These are phyloP conservation scores for Xylaria sp. DNA, from an alignment of 2,329 filamentous ascomycete genomes.

Conservation along the genomic window DNA sequence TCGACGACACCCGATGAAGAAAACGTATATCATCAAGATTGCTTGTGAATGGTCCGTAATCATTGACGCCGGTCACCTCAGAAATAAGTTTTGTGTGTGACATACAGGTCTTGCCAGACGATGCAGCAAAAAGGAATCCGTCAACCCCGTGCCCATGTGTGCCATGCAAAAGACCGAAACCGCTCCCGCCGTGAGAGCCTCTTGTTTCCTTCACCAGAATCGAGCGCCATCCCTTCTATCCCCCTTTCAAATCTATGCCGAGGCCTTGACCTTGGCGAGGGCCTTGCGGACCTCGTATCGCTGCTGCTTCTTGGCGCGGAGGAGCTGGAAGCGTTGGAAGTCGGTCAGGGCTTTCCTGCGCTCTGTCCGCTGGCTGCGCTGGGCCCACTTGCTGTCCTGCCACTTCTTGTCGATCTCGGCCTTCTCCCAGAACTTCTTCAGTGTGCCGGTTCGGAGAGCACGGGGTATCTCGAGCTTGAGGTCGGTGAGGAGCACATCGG, in stretches of 20 bases:
- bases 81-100: constrained; percentile 60
- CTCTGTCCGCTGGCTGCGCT: constrained; percentile 87
- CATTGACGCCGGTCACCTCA: constrained; percentile 70
- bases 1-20: constrained; percentile 8
- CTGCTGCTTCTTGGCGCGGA: constrained; percentile 99
- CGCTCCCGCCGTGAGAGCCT: constrained; percentile 51
- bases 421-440: constrained; percentile 92
- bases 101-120: constrained; percentile 71
- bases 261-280: constrained; percentile 89
- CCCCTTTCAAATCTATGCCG: constrained; percentile 66
- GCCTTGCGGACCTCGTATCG: constrained; percentile 98
- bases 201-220: constrained; percentile 46
- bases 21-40: constrained; percentile 31
- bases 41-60: constrained; percentile 68
- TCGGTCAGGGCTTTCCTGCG: constrained; percentile 93
- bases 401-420: constrained; percentile 92
- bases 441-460: constrained; percentile 80
- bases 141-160: constrained; percentile 67
- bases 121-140: constrained; percentile 60
- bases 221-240: constrained; percentile 31
- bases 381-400: constrained; percentile 90
- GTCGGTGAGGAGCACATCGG: constrained; percentile 86
- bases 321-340: constrained; percentile 99
- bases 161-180: constrained; percentile 38
- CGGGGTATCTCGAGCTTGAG: constrained; percentile 89